Conservation (phyloP, 805 yeast genomes). For the Ascoidea asiatica region DNA sequence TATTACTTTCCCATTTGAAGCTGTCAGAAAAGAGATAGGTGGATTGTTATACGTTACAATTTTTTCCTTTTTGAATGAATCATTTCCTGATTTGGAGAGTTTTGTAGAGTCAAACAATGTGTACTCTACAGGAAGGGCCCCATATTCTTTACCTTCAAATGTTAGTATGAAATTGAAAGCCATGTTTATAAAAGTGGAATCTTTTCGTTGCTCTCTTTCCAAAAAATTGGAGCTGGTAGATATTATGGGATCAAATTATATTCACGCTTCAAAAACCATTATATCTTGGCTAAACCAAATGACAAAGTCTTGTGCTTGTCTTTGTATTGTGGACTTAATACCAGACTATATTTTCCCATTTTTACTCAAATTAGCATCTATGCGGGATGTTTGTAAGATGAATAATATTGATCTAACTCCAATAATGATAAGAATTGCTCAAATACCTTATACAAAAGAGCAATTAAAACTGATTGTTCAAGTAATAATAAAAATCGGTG, state of each 20-base stretch:
- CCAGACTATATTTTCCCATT: constrained; percentile 54
- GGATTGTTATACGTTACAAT: constrained; percentile 31
- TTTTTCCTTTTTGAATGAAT: constrained; percentile 27
- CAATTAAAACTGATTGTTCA: constrained; percentile 28
- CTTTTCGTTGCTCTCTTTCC: constrained; percentile 19
- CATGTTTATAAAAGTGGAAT: constrained; percentile 31
- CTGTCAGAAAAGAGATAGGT: constrained; percentile 59
- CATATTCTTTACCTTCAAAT: constrained; percentile 17
- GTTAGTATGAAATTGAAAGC: constrained; percentile 24
- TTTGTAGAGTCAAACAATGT: constrained; percentile 25
- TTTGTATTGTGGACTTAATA: constrained; percentile 37
- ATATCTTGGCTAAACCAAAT: constrained; percentile 44
- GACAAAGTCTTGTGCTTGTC: constrained; percentile 25
- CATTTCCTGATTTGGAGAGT: constrained; percentile 22
- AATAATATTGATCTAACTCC: constrained; percentile 43
- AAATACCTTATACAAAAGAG: constrained; percentile 29
- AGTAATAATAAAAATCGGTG: constrained; percentile 27
- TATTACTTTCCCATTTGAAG: constrained; percentile 51
- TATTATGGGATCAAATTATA: constrained; percentile 43
- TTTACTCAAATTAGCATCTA: constrained; percentile 43
- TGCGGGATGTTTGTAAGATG: constrained; percentile 72
- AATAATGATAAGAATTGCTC: constrained; percentile 31
- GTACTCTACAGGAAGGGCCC: constrained; percentile 22
- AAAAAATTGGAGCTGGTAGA: constrained; percentile 35
- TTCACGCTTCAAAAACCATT: constrained; percentile 51